Evolutionary conservation across 441 rosid genomes (phyloP).

Genomic region (Macaranga tanarius): DNA sequence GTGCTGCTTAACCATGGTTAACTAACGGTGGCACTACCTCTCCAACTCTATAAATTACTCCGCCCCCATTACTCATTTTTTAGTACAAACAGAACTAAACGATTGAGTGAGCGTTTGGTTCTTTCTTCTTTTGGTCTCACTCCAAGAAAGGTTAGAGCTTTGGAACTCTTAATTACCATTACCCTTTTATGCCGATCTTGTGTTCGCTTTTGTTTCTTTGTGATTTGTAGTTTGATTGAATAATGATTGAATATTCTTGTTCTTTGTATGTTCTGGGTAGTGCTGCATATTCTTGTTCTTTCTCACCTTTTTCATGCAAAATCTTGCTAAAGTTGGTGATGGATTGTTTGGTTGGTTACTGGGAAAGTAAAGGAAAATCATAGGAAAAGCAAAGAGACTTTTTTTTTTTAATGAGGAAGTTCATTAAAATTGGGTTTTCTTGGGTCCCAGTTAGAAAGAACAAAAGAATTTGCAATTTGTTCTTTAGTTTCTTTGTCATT

Average conservation of each 20-base stretch:
- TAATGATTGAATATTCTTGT: neutral
- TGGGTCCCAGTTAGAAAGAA: neutral
- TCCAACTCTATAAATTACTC: neutral
- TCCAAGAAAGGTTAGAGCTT: constrained; percentile 3
- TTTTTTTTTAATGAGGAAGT: neutral
- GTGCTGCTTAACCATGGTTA: constrained; percentile 32
- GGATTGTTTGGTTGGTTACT: constrained; percentile 25
- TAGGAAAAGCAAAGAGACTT: neutral
- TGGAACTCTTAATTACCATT: neutral
- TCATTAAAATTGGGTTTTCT: neutral
- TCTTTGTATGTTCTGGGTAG: constrained; percentile 14
- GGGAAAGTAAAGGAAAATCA: constrained; percentile 20
- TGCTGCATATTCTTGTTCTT: neutral
- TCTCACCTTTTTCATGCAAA: neutral
- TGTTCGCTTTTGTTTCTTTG: too few relatives aligned
- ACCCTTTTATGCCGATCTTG: neutral
- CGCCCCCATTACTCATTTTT: neutral
- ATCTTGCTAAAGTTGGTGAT: constrained; percentile 1
- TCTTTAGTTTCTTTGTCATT: neutral
- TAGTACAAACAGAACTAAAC: neutral
- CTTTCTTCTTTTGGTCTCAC: too few relatives aligned
- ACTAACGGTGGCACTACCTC: too few relatives aligned
- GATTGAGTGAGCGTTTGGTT: too few relatives aligned
- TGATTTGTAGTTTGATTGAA: neutral
- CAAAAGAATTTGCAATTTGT: neutral